phyloP scores from a whole-genome alignment of 2,329 filamentous ascomycete species.

The Trichoderma simmonsii region DNA sequence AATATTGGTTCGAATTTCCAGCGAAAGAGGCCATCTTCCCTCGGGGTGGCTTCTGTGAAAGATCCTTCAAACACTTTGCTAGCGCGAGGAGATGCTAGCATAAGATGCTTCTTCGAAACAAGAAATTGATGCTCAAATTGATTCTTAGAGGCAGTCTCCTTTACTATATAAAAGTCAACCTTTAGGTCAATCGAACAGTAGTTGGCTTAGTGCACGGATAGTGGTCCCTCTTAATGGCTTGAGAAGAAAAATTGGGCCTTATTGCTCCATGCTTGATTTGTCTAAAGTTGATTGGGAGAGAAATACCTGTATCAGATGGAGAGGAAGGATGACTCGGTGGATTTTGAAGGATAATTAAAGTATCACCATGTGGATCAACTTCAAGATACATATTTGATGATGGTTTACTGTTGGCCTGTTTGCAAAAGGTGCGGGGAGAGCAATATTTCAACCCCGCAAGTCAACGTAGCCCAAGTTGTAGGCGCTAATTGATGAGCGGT shows the following conservation, averaged over 20 bases:
- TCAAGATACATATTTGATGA: background rate
- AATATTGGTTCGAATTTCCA: background rate
- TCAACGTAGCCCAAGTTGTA: rapidly evolving
- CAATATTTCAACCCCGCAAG: background rate
- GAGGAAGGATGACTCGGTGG: rapidly evolving
- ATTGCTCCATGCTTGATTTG: background rate
- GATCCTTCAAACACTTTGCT: background rate
- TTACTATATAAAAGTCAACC: background rate
- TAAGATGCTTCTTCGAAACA: background rate
- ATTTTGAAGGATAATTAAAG: background rate
- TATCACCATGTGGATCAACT: background rate
- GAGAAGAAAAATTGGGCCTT: background rate
- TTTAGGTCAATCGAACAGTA: rapidly evolving
- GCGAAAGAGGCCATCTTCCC: background rate
- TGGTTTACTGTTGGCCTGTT: background rate
- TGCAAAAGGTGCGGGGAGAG: background rate
- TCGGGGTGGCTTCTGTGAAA: background rate
- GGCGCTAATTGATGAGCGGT: background rate
- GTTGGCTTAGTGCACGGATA: background rate
- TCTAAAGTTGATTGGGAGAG: background rate
- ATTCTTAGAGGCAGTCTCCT: background rate
- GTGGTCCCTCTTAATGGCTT: too few relatives aligned
- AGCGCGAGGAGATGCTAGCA: background rate
- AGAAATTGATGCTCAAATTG: background rate
- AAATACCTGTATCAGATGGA: background rate